Evolutionary conservation across 169 alveolate genomes (phyloP).

Genomic region (Plasmodium cynomolgi): DNA sequence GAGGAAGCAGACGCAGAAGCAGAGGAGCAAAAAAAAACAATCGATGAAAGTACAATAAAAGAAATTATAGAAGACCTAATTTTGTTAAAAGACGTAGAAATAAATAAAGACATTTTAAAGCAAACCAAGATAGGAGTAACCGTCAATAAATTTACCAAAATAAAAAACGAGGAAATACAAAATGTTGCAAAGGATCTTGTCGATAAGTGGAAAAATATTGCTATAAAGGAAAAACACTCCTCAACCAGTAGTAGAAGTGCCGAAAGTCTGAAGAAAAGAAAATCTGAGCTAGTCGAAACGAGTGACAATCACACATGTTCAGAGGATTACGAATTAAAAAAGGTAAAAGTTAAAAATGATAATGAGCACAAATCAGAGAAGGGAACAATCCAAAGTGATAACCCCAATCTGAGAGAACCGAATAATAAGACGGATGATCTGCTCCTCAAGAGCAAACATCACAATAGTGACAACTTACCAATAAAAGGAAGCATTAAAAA

Average conservation of each 20-base stretch:
- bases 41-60: conserved; percentile 27
- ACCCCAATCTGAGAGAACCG: not conserved
- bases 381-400: not conserved
- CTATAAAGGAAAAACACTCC: conserved; percentile 67
- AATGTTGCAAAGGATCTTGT: conserved; percentile 49
- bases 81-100: conserved; percentile 76
- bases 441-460: not conserved
- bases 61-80: conserved; percentile 65
- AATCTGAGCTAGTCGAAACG: conserved; percentile 24
- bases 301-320: not conserved
- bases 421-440: not conserved
- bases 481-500: conserved; percentile 54
- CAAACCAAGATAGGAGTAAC: conserved; percentile 86
- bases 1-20: conserved; percentile 1
- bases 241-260: conserved; percentile 20
- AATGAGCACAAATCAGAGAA: conserved; percentile 1
- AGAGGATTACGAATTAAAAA: conserved; percentile 49
- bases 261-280: conserved; percentile 53
- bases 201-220: conserved; percentile 78
- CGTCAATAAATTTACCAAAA: conserved; percentile 82
- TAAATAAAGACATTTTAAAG: conserved; percentile 84
- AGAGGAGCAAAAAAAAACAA: conserved; percentile 3
- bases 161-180: conserved; percentile 41
- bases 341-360: conserved; percentile 68
- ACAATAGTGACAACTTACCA: not conserved